Percentiles rank a stretch among this genome's conserved stretches.
phyloP scores from a whole-genome alignment of 331 rosid genomes.

The Pyracantha coccinea region DNA sequence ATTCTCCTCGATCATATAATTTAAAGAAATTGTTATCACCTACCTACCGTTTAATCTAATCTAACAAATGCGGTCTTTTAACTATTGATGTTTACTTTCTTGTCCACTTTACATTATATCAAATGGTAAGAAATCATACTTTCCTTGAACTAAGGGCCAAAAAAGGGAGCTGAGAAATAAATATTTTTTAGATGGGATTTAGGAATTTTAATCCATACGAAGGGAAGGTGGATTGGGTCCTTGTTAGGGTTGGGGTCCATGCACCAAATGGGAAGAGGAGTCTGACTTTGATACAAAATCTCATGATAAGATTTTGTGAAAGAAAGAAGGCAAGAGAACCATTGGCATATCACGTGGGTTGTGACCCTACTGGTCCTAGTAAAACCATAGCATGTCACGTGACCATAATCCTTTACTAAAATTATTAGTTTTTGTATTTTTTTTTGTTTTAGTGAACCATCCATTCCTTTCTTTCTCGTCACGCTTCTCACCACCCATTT shows the following conservation, averaged over 20 bases:
- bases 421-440: not conserved
- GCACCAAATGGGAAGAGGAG: slow-evolving; percentile 14
- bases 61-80: not conserved
- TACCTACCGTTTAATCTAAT: not conserved
- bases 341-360: slow-evolving; percentile 73
- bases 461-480: slow-evolving; percentile 35
- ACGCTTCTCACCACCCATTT: slow-evolving; percentile 32
- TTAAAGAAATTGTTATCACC: no score
- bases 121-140: not conserved
- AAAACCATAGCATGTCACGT: slow-evolving; percentile 39
- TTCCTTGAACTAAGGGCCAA: no score
- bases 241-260: slow-evolving; percentile 5
- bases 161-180: not conserved
- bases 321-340: slow-evolving; percentile 7
- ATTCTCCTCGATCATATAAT: no score
- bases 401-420: slow-evolving; percentile 19
- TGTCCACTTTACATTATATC: not conserved
- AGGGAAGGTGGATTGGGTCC: not conserved
- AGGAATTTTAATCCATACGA: slow-evolving; percentile 11
- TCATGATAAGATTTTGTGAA: slow-evolving; percentile 42
- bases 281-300: slow-evolving; percentile 41
- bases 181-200: not conserved
- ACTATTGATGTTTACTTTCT: no score
- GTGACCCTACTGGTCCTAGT: slow-evolving; percentile 46
- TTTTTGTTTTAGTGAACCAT: slow-evolving; percentile 23